Conservation (phyloP, 2,329 filamentous ascomycete species). For the Sclerotinia sclerotiorum region DNA sequence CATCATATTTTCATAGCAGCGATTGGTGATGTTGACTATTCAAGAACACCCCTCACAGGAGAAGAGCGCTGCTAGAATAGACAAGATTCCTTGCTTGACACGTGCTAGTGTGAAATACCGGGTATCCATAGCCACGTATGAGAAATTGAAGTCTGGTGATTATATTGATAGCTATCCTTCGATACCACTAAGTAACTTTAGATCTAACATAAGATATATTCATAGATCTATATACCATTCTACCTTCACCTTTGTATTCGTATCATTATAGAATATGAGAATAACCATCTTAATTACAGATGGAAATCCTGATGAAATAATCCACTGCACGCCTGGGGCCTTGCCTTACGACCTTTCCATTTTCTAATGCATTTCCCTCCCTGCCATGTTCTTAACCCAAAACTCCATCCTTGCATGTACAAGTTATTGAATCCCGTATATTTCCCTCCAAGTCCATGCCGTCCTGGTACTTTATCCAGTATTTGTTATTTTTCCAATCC, state of each 20-base stretch:
- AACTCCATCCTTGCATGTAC: slow-evolving; percentile 8
- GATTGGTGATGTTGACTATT: no score
- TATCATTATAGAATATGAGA: neutral
- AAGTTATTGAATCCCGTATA: neutral
- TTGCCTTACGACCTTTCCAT: neutral
- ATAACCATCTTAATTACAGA: neutral
- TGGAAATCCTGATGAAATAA: neutral
- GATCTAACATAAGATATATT: neutral
- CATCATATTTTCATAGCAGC: no score
- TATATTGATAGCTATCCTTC: neutral
- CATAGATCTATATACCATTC: neutral
- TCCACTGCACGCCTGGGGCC: neutral
- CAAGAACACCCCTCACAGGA: no score
- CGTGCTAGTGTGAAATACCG: no score
- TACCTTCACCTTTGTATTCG: neutral
- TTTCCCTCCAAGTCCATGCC: slow-evolving; percentile 6
- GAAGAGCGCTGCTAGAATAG: no score
- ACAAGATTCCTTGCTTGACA: no score
- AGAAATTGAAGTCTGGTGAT: neutral
- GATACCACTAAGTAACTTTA: neutral
- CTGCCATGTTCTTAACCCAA: neutral
- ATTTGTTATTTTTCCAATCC: neutral
- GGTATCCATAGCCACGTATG: neutral
- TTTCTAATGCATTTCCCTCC: neutral
- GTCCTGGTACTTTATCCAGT: neutral